Percentiles rank a stretch among this genome's conserved stretches.
Evolutionary conservation across 1,284 basidiomycete species (phyloP).

Genomic region (Rhodotorula sp.): DNA sequence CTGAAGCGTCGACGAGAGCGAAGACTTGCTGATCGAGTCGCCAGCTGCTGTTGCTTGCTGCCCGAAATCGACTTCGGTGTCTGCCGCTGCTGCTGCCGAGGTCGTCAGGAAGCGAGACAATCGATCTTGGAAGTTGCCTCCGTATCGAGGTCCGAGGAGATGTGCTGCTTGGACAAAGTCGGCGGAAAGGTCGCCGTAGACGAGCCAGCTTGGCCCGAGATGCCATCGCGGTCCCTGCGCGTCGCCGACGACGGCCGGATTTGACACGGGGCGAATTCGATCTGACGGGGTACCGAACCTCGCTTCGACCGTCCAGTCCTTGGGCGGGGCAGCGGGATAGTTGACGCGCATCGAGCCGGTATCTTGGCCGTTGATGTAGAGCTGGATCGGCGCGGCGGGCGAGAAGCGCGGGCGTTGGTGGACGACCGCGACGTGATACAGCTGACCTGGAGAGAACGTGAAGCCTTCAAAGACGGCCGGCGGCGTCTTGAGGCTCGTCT

Average conservation of each 20-base stretch:
- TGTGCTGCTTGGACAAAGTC: slow-evolving; percentile 26
- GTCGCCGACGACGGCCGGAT: neutral
- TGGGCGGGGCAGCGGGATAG: slow-evolving; percentile 21
- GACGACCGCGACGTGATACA: slow-evolving; percentile 30
- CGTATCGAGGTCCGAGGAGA: slow-evolving; percentile 66
- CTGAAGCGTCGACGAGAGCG: slow-evolving; percentile 38
- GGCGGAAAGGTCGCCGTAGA: slow-evolving; percentile 27
- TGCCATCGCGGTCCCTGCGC: slow-evolving; percentile 17
- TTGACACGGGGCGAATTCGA: neutral
- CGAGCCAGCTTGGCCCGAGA: slow-evolving; percentile 25
- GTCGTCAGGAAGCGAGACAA: slow-evolving; percentile 62
- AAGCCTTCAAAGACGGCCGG: slow-evolving; percentile 15
- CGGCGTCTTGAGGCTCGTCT: slow-evolving; percentile 8
- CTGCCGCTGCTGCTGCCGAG: slow-evolving; percentile 13
- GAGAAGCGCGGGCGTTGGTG: slow-evolving; percentile 24
- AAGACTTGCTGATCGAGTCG: slow-evolving; percentile 15
- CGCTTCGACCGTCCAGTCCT: slow-evolving; percentile 20
- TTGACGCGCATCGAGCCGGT: slow-evolving; percentile 7
- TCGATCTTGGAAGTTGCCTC: slow-evolving; percentile 65
- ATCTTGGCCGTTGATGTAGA: slow-evolving; percentile 26
- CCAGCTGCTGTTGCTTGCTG: too few species aligned
- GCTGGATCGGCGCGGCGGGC: neutral
- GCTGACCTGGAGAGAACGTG: slow-evolving; percentile 1
- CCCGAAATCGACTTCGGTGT: too few species aligned
- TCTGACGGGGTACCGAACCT: slow-evolving; percentile 25